Conservation (phyloP, 2,329 filamentous ascomycete genomes). For the Sarocladiaceae sp. region DNA sequence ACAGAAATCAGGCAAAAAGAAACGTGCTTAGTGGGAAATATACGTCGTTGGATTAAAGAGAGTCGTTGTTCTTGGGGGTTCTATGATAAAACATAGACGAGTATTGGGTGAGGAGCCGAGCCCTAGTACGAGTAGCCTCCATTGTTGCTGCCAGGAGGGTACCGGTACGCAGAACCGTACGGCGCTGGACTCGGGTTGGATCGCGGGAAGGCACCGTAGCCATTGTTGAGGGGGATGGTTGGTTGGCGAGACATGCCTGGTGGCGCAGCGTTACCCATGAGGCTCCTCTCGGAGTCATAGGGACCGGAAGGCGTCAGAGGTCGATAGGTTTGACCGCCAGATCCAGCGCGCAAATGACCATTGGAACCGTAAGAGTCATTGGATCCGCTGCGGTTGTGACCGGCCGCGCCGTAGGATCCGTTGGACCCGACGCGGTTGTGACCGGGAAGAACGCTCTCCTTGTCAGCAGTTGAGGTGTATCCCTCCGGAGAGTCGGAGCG, state of each 20-base stretch:
- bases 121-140: not conserved
- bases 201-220: slow-evolving; percentile 10
- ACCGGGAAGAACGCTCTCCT: slow-evolving; percentile 10
- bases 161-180: slow-evolving; percentile 15
- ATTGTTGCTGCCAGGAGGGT: slow-evolving; percentile 1
- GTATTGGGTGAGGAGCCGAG: no score
- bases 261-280: slow-evolving; percentile 34
- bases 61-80: not conserved
- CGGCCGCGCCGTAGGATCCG: not conserved
- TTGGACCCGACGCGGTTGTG: not conserved
- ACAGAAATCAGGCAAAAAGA: slow-evolving; percentile 3
- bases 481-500: slow-evolving; percentile 28
- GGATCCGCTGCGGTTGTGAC: not conserved
- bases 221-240: slow-evolving; percentile 21
- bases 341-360: slow-evolving; percentile 6
- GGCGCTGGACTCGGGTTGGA: slow-evolving; percentile 1
- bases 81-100: not conserved
- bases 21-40: not conserved
- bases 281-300: slow-evolving; percentile 29
- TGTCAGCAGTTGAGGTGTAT: slow-evolving; percentile 19
- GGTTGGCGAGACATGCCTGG: slow-evolving; percentile 27
- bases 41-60: slow-evolving; percentile 5
- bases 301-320: slow-evolving; percentile 30
- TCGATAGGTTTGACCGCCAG: slow-evolving; percentile 25
- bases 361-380: not conserved